These are phyloP conservation scores for Aspergillus phoenicis DNA, from an alignment of 2,329 filamentous ascomycete species.

Conservation along the genomic window DNA sequence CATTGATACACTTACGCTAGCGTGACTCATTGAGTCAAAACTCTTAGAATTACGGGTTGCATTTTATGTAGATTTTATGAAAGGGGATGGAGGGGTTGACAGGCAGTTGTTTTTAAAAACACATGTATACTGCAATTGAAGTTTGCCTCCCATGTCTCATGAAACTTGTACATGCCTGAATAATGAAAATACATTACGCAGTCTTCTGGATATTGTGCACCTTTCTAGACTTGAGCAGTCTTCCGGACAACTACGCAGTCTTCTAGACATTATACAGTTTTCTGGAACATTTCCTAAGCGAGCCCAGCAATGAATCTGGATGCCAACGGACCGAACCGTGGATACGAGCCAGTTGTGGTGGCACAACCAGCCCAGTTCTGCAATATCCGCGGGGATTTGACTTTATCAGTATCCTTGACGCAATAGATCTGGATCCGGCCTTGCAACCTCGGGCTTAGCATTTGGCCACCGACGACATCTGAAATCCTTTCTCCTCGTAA, in stretches of 20 bases:
- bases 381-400: neutral
- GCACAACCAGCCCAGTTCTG: neutral
- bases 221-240: neutral
- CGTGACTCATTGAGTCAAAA: constrained; percentile 14
- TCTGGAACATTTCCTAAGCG: neutral
- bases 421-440: constrained; percentile 14
- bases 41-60: constrained; percentile 12
- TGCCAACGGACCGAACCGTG: constrained; percentile 6
- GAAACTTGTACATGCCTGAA: no score
- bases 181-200: neutral
- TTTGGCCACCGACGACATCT: neutral
- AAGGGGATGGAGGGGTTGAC: no score
- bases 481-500: no score
- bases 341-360: neutral
- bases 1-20: constrained; percentile 21
- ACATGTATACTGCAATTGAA: no score
- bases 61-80: neutral
- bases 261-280: neutral
- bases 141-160: no score
- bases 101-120: no score
- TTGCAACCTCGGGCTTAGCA: neutral
- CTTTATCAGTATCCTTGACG: constrained; percentile 18
- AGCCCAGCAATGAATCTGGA: neutral
- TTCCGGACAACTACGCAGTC: neutral
- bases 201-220: neutral